phyloP scores from a whole-genome alignment of 306 rosid genomes.

The Dalbergia oliveri region DNA sequence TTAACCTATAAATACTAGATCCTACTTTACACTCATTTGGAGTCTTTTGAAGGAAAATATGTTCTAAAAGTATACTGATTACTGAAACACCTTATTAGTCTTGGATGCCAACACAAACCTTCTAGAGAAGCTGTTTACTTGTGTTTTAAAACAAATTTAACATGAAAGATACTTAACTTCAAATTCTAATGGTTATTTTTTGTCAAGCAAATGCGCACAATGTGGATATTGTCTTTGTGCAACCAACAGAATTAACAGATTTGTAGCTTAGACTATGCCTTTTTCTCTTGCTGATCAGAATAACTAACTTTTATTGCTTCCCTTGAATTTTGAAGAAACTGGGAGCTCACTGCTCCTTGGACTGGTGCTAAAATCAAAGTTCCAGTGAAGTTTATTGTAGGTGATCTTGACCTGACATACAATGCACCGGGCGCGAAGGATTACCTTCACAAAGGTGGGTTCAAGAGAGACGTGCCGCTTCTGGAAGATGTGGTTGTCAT shows the following conservation, averaged over 20 bases:
- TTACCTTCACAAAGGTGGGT: conserved; percentile 79
- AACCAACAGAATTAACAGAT: background rate
- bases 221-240: background rate
- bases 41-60: too few relatives aligned
- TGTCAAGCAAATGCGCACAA: too few relatives aligned
- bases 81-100: too few relatives aligned
- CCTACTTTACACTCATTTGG: too few relatives aligned
- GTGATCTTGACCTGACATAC: conserved; percentile 78
- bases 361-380: conserved; percentile 67
- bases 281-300: background rate
- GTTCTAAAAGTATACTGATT: too few relatives aligned
- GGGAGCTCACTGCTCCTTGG: conserved; percentile 88
- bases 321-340: conserved; percentile 59
- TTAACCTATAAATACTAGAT: too few relatives aligned
- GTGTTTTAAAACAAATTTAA: too few relatives aligned
- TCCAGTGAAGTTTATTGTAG: conserved; percentile 80
- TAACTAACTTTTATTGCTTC: background rate
- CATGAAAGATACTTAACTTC: too few relatives aligned
- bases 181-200: too few relatives aligned
- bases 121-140: too few relatives aligned
- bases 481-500: conserved; percentile 71
- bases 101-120: too few relatives aligned
- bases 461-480: conserved; percentile 71
- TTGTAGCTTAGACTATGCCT: background rate
- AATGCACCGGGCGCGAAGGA: conserved; percentile 64